Percentiles rank a stretch among this genome's conserved stretches.
Conservation (phyloP, 73 alveolate species). For the Blepharisma stoltei region DNA sequence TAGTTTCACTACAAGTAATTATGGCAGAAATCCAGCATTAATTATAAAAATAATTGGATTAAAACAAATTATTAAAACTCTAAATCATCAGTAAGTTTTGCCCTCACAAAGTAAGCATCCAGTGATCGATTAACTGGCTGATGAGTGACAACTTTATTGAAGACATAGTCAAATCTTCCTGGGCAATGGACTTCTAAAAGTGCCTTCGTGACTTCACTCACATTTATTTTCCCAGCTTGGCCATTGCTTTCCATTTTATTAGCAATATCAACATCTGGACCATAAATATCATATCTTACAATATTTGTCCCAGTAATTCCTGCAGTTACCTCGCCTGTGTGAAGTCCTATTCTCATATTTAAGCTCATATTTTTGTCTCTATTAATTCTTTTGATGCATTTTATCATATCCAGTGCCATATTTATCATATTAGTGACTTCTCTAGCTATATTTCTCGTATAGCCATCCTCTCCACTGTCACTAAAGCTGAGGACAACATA, state of each 20-base stretch:
- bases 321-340: slow-evolving; percentile 67
- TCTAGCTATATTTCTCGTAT: slow-evolving; percentile 80
- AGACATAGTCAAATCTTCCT: slow-evolving; percentile 36
- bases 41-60: slow-evolving; percentile 60
- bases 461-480: slow-evolving; percentile 73
- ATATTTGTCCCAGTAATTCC: slow-evolving; percentile 58
- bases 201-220: slow-evolving; percentile 38
- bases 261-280: slow-evolving; percentile 56
- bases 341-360: slow-evolving; percentile 91
- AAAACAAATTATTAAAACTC: slow-evolving; percentile 48
- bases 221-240: slow-evolving; percentile 45
- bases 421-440: slow-evolving; percentile 91
- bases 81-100: background rate
- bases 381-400: slow-evolving; percentile 84
- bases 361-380: slow-evolving; percentile 71
- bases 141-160: slow-evolving; percentile 23
- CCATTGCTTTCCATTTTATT: slow-evolving; percentile 64
- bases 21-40: slow-evolving; percentile 23
- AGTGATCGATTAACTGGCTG: slow-evolving; percentile 5
- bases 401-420: slow-evolving; percentile 94
- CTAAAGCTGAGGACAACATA: slow-evolving; percentile 95
- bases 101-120: background rate
- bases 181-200: slow-evolving; percentile 37
- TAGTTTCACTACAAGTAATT: slow-evolving; percentile 3
- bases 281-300: slow-evolving; percentile 59